These are phyloP conservation scores for Paraleonurus japonicus DNA, from an alignment of 257 asterid genomes.

Conservation along the genomic window DNA sequence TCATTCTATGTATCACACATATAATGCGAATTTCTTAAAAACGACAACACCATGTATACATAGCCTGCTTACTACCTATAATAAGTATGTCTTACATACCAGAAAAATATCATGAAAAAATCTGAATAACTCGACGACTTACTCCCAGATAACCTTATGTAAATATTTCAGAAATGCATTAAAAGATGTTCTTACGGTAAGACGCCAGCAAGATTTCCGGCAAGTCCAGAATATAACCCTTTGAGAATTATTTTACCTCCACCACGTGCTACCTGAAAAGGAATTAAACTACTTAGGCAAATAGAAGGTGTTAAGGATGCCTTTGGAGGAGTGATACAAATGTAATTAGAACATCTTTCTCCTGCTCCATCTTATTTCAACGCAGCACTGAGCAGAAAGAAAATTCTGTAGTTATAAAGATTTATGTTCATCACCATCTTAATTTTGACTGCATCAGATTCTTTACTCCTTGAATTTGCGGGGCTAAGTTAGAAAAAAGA, in stretches of 20 bases:
- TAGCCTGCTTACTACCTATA: constrained; percentile 8
- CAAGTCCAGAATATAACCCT: constrained; percentile 92
- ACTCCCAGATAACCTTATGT: neutral
- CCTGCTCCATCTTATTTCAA: constrained; percentile 16
- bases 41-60: neutral
- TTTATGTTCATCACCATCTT: neutral
- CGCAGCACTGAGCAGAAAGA: constrained; percentile 13
- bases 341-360: constrained; percentile 7
- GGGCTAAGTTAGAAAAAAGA: neutral
- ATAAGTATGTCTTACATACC: neutral
- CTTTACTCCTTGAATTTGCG: neutral
- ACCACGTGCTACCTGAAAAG: constrained; percentile 79
- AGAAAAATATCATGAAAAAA: neutral
- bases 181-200: constrained; percentile 69
- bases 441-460: neutral
- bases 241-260: constrained; percentile 86
- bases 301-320: constrained; percentile 11
- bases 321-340: neutral
- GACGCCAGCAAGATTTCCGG: constrained; percentile 95
- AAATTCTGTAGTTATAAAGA: neutral
- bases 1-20: constrained; percentile 15
- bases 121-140: neutral
- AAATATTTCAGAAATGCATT: constrained; percentile 17
- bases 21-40: neutral
- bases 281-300: constrained; percentile 22